Base-by-base conservation (phyloP, 176 grass and related monocot genomes). In the barley (Hordeum vulgare) region DNA sequence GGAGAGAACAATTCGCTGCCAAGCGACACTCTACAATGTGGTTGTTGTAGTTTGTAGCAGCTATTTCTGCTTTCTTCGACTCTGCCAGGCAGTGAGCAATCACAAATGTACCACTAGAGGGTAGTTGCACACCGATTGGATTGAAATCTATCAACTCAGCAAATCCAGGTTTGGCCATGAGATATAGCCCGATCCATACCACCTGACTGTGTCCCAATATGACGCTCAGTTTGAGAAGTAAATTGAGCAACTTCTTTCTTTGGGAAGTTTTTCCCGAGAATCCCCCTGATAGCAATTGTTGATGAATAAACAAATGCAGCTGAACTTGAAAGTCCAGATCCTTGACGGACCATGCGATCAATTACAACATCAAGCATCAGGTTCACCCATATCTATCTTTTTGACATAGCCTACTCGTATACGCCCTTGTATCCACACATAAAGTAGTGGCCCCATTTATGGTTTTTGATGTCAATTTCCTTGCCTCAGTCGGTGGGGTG, bases 161-260 rank as follows among this genome's bases (percentile, higher is more conserved):
- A 79, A 97, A 97, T 78, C 94, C 89, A 76, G 78, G 26, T 84
- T 94, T 97, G 47, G 89, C 94, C 91, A 97, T 97, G 77, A 69
- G 94, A 97, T 74, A 97, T 97, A 65, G 94, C 94, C 94, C 94
- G 83, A 75, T 98, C 95, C 95, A 98, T 98, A 35, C 95, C 92
- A 64, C 95, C 95, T 13, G 95, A 98, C 70, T 95, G 92, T 70
- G 90, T 98, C 67, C 95, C 95, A 53, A 98, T 94, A 64, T 95
- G 89, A 26, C 87, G 90, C 74, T 98, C 95, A 84, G 90, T 95
- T 27, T 93, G 82, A 72, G 92, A 98, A 4, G 95, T 91, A 74
- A 98, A 94, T 74, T 95, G 92, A 84, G 95, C 95, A 90, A 95
- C 86, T 90, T 98, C 95, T 98, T 98, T 98, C 95, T 98, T 94